Percentiles rank a stretch among this genome's conserved stretches.
phyloP scores from a whole-genome alignment of 1,139 yeast species.

The Diutina ranongensis region DNA sequence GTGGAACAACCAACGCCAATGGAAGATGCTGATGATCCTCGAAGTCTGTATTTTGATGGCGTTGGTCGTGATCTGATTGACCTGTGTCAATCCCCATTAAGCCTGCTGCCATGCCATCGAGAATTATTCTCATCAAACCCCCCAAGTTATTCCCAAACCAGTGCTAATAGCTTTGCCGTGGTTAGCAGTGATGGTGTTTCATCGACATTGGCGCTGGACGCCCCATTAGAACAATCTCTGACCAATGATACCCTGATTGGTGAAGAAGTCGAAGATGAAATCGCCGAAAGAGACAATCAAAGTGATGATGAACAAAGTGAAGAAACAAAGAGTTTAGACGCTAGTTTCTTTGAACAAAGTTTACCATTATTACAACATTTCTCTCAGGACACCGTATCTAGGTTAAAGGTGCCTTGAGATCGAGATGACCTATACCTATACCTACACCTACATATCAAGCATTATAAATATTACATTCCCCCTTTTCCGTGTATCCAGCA shows the following conservation, averaged over 20 bases:
- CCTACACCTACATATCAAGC: too few species aligned
- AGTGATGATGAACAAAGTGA: too few species aligned
- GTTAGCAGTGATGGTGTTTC: background rate
- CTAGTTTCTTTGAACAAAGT: slow-evolving; percentile 8
- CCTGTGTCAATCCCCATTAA: background rate
- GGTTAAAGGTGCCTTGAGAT: background rate
- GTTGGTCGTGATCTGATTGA: background rate
- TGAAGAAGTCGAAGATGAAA: slow-evolving; percentile 7
- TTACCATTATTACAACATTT: slow-evolving; percentile 8
- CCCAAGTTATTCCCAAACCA: background rate
- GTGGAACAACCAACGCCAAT: slow-evolving; percentile 2
- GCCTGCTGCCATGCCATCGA: background rate
- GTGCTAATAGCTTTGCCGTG: background rate
- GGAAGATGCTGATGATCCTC: background rate
- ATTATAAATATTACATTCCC: too few species aligned
- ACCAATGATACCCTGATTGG: background rate
- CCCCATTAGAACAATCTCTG: slow-evolving; percentile 1
- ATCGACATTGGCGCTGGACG: background rate
- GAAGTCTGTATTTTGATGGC: background rate
- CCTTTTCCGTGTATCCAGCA: too few species aligned
- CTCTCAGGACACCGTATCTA: background rate
- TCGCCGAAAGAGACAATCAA: background rate
- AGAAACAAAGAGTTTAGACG: slow-evolving; percentile 7
- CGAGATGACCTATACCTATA: too few species aligned
- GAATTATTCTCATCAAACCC: too few species aligned